Conservation (phyloP, 1,139 yeast species). For the Blastobotrys arbuscula region DNA sequence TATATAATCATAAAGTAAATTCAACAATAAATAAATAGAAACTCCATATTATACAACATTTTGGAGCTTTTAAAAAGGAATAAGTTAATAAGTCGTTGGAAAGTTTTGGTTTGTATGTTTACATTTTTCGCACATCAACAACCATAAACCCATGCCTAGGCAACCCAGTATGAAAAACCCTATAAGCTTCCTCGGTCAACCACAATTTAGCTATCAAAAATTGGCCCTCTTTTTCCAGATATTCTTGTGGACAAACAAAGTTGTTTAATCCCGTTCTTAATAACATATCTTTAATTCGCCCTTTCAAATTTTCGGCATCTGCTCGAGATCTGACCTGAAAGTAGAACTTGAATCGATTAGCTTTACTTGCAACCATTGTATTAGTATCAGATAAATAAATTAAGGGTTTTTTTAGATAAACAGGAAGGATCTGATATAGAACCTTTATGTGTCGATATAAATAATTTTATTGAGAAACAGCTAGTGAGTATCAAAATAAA, state of each 20-base stretch:
- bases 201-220: neutral
- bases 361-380: neutral
- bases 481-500: no score
- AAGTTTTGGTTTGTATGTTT: no score
- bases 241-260: neutral
- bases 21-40: no score
- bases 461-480: no score
- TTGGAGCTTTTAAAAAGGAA: no score
- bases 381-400: neutral
- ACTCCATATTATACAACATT: no score
- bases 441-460: no score
- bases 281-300: neutral
- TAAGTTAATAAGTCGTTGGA: no score
- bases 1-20: no score
- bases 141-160: constrained; percentile 1
- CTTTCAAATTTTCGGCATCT: neutral
- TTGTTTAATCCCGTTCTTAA: neutral
- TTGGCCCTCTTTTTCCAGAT: neutral
- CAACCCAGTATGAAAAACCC: neutral
- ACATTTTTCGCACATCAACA: neutral
- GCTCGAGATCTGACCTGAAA: neutral
- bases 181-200: neutral
- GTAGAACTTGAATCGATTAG: neutral
- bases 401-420: neutral
- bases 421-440: neutral